Base-by-base conservation (phyloP, 2,329 filamentous ascomycete genomes). In the Plectosphaerella sp. region DNA sequence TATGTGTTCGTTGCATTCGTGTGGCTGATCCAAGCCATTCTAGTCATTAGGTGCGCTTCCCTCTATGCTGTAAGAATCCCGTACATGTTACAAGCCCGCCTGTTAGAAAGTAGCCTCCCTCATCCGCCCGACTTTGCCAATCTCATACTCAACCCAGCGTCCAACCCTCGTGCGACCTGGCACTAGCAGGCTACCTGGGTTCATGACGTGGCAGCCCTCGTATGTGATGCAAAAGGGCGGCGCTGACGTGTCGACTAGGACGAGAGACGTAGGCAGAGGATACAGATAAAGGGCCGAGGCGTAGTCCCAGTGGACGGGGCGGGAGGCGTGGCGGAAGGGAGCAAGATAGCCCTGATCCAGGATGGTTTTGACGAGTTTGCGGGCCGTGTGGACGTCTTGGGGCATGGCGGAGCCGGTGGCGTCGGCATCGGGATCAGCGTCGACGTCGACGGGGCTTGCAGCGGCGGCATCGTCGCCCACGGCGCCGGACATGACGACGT, bases 151-250 rank as follows among this genome's bases (percentile, higher is more conserved):
- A 1, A 93, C 78, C 93, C 94, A 97, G 56, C 86, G 79, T 6
- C 84, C 88, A 7, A 86, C 82, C 4, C 85, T 84, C 57, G 83
- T 81, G 50, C 85, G 78, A 1, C 86, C 87, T 0, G 82, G 74
- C 0, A 89, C 84, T 22, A 95, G 78, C 48, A 99, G 69, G 47
- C 80, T 78, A 6, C 91, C 91, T 0, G 94, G 92, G 66, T 99
- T 99, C 81, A 99, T 86, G 35, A 97, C 92, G 72, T 94, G 89
- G 64, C 94, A 97, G 0, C 92, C 93, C 69, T 96, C 93, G 64
- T 97, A 97, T 14, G 89, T 96, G 58, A 97, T 76, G 50, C 87
- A 88, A 63, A 96, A 99, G 0, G 91, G 80, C 14, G 89, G 86
- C 10, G 87, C 86, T 42, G 92, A 89, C 0, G 87, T 77, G 70